phyloP scores from a whole-genome alignment of 2,329 filamentous ascomycete genomes.

The Stylonectria norvegica region DNA sequence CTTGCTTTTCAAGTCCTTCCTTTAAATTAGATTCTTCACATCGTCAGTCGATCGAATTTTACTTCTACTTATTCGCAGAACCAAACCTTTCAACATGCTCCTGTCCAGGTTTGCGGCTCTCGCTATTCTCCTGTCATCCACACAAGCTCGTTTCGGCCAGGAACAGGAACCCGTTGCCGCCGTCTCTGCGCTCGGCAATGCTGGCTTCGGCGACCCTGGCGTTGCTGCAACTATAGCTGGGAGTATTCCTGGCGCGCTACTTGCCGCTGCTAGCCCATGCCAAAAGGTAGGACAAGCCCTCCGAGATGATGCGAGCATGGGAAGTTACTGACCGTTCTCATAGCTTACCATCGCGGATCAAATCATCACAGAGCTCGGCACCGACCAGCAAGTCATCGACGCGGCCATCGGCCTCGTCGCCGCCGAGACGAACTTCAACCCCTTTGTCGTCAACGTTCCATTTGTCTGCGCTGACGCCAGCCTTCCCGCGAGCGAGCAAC shows the following conservation, averaged over 20 bases:
- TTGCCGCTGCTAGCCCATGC: conserved; percentile 64
- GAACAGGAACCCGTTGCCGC: conserved; percentile 57
- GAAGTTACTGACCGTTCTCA: conserved; percentile 15
- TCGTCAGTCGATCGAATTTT: no score
- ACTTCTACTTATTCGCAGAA: no score
- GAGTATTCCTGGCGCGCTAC: conserved; percentile 56
- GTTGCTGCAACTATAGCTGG: conserved; percentile 63
- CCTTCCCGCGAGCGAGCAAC: conserved; percentile 57
- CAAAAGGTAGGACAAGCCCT: conserved; percentile 46
- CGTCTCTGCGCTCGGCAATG: conserved; percentile 46
- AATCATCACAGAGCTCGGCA: conserved; percentile 60
- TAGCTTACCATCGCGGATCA: conserved; percentile 61
- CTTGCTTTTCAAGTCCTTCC: no score
- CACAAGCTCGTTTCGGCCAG: conserved; percentile 59
- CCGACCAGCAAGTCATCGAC: conserved; percentile 55
- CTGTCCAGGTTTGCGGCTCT: conserved; percentile 17
- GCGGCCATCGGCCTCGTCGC: conserved; percentile 62
- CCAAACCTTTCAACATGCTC: conserved; percentile 10
- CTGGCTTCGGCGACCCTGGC: conserved; percentile 53
- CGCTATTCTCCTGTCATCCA: conserved; percentile 34
- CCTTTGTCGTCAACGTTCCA: conserved; percentile 56
- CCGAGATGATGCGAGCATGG: background rate
- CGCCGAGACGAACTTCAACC: conserved; percentile 73
- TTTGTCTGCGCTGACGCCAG: conserved; percentile 61
- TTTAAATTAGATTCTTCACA: no score